Base-by-base conservation (phyloP, 305 asterid species). In the Fraxinus albicans region DNA sequence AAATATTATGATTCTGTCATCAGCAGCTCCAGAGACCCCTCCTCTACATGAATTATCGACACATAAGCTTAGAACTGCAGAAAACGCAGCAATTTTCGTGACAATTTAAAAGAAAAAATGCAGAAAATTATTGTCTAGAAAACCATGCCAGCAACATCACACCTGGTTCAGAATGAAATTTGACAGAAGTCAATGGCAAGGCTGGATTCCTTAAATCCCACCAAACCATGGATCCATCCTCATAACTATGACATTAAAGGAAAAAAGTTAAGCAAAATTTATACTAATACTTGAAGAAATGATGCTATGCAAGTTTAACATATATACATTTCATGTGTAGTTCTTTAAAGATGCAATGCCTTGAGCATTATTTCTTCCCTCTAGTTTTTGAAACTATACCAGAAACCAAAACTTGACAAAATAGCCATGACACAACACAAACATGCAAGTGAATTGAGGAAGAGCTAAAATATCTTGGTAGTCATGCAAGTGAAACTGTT, bases 171-270 rank as follows among this genome's bases (percentile, higher is more conserved):
- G 97, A 87, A 87, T 94, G 98, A 79, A 93, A 90, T 84, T 96
- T 94, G 67, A 90, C 93, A 65, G 88, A 79, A n/a, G 95, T 88
- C 84, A 96, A 69, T 2, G 98, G 98, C 83, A 85, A 70, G 25
- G 89, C 85, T 1, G 96, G 92, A 84, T 92, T 94, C 88, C 98
- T 89, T 5, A 92, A 55, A 86, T 96, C 99, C 99, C 99, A 96
- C 94, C 93, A 90, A 83, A 87, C 90, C 94, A 93, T 93, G 60
- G 98, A 91, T 82, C 99, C 99, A 85, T 94, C 98, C 86, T 96
- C 99, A 73, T 93, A 91, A 27, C 92, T 89, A 84, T 60, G 65
- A 34, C 65, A 72, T 72, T 72, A 72, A 72, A 33, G 31, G 76
- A 15, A 31, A 25, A 72, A 69, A 29, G n/a, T 33, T 29, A 2